Evolutionary conservation across 148 eudicot genomes (phyloP), one percentile per base, ranked within the genome.

Genomic region (Rhododendron molle): DNA sequence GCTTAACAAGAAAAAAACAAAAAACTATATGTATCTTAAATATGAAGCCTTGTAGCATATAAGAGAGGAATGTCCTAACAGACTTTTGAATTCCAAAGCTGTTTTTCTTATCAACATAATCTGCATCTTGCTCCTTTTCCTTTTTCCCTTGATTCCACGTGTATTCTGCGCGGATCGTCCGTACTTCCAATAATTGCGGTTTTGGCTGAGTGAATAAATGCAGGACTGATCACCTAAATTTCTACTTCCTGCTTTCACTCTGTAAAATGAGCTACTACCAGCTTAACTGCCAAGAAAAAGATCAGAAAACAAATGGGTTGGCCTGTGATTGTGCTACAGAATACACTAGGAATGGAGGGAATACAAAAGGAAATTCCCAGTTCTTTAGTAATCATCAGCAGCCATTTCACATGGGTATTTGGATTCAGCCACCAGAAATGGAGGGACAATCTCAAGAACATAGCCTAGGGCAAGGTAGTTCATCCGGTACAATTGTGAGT

Each of bases 281-380:
- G 56, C 44, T 44, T 67, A 49, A 50, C 46, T 83, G 49, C 76
- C 84, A 83, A 65, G 84, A 67, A 44, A 60, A 67, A 58, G 3
- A 15, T 65, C 84, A 82, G 71, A 69, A 58, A 60, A 0, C 14
- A 7, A 18, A 30, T 71, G 85, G 47, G 30, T 88, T 90, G 72
- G 86, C 81, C 58, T 81, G 84, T 58, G 82, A 73, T 83, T 15
- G 83, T 34, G 67, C 88, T 85, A 90, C 81, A 54, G 83, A 86
- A 47, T 88, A 16, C 38, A 28, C 43, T 71, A 23, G 71, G 46
- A 7, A 81, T 88, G 71, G 76, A 71, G 76, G 76, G 76, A 32
- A 32, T 71, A 13, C 76, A 30, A 71, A 13, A 34, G 38, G 40
- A 28, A 71, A 78, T 90, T 86, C 89, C 85, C 26, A 82, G 69